A percentile compares a stretch with the other conserved stretches of the same genome.
These are phyloP conservation scores for Mortierella sp. DNA, from an alignment of 371 early-diverging fungal genomes.

Conservation along the genomic window DNA sequence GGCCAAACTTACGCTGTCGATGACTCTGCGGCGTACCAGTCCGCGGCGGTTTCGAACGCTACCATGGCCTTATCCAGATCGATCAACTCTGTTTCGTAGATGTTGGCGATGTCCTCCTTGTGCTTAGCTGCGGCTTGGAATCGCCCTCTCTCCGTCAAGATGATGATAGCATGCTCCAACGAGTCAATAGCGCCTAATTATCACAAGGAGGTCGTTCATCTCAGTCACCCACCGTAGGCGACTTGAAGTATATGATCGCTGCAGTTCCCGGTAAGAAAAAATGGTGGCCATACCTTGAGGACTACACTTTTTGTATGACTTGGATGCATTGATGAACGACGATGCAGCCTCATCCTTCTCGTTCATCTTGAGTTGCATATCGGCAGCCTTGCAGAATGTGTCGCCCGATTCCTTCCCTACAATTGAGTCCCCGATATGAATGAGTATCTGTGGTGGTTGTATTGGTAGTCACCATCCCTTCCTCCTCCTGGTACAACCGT, in stretches of 20 bases:
- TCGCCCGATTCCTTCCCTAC: slow-evolving; percentile 94
- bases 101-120: slow-evolving; percentile 93
- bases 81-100: slow-evolving; percentile 88
- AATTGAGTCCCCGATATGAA: not conserved
- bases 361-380: slow-evolving; percentile 68
- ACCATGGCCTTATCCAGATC: slow-evolving; percentile 85
- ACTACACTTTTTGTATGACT: slow-evolving; percentile 83
- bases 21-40: slow-evolving; percentile 92
- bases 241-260: not conserved
- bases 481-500: not conserved
- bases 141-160: slow-evolving; percentile 85
- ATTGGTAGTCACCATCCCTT: not conserved
- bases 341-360: slow-evolving; percentile 89
- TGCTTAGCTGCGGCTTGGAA: slow-evolving; percentile 93
- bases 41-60: slow-evolving; percentile 90
- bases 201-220: too few species aligned
- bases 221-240: not conserved
- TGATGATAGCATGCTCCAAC: slow-evolving; percentile 77
- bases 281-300: slow-evolving; percentile 70
- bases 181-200: slow-evolving; percentile 77
- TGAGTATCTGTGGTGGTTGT: not conserved
- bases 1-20: slow-evolving; percentile 76
- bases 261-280: not conserved
- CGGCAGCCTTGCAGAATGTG: slow-evolving; percentile 85
- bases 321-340: slow-evolving; percentile 86